phyloP scores from a whole-genome alignment of 163 green algal species.

The Scenedesmus sp. region DNA sequence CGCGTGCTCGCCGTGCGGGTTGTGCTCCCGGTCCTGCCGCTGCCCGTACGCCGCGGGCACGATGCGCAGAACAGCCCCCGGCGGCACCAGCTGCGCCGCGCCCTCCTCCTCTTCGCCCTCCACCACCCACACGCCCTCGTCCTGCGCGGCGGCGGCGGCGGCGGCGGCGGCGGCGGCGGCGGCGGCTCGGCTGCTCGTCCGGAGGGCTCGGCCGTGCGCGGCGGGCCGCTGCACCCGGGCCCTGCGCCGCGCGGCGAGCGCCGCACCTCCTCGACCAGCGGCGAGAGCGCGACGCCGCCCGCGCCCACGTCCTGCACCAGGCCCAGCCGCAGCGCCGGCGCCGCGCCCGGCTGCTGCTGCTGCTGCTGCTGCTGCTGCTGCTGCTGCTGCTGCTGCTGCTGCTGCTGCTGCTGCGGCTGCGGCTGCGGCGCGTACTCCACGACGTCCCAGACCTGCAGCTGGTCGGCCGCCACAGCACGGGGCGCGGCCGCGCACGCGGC shows the following conservation, averaged over 20 bases:
- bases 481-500: too few species aligned
- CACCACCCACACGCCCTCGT: slow-evolving; percentile 30
- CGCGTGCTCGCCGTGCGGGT: slow-evolving; percentile 48
- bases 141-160: too few species aligned
- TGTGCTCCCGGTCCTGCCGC: slow-evolving; percentile 46
- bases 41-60: slow-evolving; percentile 30
- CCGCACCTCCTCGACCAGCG: slow-evolving; percentile 24
- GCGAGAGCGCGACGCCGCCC: background rate
- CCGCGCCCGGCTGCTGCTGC: background rate
- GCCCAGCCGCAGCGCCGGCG: background rate
- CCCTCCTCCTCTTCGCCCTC: slow-evolving; percentile 17
- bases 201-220: too few species aligned
- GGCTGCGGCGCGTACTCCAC: slow-evolving; percentile 9
- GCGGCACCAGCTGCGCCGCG: slow-evolving; percentile 11
- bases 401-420: background rate
- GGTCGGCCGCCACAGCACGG: background rate
- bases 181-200: too few species aligned
- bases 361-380: background rate
- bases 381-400: background rate
- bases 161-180: too few species aligned
- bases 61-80: background rate
- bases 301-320: background rate
- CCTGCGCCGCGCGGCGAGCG: background rate
- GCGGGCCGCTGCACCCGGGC: too few species aligned
- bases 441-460: slow-evolving; percentile 37